A percentile compares a stretch with the other conserved stretches of the same genome.
These are phyloP conservation scores for Trypanosomatidae sp. DNA, from an alignment of 208 protist species.

Conservation along the genomic window DNA sequence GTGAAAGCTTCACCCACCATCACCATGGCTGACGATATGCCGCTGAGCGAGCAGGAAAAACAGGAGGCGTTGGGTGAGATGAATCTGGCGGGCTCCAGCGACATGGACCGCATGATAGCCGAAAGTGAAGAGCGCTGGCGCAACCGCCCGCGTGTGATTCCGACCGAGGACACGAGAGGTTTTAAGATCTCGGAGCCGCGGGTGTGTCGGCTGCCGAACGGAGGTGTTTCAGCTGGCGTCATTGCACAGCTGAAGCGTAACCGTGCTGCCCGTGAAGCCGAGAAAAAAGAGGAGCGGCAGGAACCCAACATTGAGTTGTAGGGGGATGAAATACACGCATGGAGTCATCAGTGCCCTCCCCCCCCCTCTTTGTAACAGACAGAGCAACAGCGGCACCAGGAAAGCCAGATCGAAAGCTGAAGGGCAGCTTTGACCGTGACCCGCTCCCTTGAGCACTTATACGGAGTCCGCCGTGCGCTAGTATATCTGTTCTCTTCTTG, in stretches of 20 bases:
- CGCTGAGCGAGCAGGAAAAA: neutral
- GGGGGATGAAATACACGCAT: neutral
- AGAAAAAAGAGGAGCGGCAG: slow-evolving; percentile 5
- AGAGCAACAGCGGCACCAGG: neutral
- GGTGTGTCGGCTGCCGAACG: slow-evolving; percentile 19
- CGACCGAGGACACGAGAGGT: neutral
- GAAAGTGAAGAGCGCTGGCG: slow-evolving; percentile 16
- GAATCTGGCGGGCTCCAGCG: neutral
- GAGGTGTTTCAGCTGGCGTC: slow-evolving; percentile 9
- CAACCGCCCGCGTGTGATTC: slow-evolving; percentile 13
- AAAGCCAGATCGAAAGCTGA: slow-evolving; percentile 4
- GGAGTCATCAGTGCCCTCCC: neutral
- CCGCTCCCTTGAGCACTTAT: neutral
- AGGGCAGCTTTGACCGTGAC: neutral
- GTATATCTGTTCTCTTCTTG: neutral
- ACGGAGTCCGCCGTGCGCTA: neutral
- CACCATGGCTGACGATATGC: neutral
- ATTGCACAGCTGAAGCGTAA: slow-evolving; percentile 15
- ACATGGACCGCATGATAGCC: slow-evolving; percentile 10
- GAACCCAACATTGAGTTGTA: slow-evolving; percentile 1
- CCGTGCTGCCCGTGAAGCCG: slow-evolving; percentile 9
- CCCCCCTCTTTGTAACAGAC: neutral
- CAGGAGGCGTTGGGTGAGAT: neutral
- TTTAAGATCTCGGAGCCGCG: neutral
- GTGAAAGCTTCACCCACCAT: neutral